Conservation (phyloP, 75 land plant species). For the Pinus taeda region DNA sequence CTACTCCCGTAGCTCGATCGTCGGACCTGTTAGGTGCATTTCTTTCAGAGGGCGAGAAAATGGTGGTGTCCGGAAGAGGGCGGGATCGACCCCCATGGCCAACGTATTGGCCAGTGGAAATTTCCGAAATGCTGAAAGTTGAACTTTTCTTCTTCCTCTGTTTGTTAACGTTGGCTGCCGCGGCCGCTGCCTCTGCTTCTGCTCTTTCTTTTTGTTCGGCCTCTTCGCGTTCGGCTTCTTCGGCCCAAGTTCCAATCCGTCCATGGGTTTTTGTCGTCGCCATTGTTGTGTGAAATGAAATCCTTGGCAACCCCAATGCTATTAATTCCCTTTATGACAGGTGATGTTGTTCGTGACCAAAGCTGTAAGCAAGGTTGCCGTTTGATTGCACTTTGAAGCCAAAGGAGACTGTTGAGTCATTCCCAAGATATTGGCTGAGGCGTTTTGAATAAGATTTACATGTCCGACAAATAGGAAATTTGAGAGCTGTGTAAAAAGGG, state of each 20-base stretch:
- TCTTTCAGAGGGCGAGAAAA: constrained; percentile 1
- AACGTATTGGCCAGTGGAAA: constrained; percentile 34
- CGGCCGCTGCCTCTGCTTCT: constrained; percentile 22
- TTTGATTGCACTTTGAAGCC: too few relatives aligned
- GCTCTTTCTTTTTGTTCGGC: constrained; percentile 18
- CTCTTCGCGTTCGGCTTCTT: constrained; percentile 45
- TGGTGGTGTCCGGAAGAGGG: neutral
- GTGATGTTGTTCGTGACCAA: too few relatives aligned
- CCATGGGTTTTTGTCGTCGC: constrained; percentile 21
- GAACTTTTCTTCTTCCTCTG: constrained; percentile 43
- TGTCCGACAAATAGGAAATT: too few relatives aligned
- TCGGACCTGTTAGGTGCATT: constrained; percentile 17
- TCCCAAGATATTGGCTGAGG: too few relatives aligned
- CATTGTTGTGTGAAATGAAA: too few relatives aligned
- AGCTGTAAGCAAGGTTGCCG: too few relatives aligned
- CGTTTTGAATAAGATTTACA: too few relatives aligned
- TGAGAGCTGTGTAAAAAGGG: too few relatives aligned
- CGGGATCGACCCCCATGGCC: constrained; percentile 36
- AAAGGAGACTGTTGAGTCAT: too few relatives aligned
- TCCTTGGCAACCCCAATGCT: too few relatives aligned
- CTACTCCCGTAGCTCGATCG: constrained; percentile 6
- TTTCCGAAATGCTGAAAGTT: constrained; percentile 24
- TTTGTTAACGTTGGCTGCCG: constrained; percentile 10
- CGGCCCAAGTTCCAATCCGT: constrained; percentile 53
- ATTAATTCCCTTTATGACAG: too few relatives aligned